These are phyloP conservation scores for Perilla frutescens DNA, from an alignment of 257 asterid genomes.

Conservation along the genomic window DNA sequence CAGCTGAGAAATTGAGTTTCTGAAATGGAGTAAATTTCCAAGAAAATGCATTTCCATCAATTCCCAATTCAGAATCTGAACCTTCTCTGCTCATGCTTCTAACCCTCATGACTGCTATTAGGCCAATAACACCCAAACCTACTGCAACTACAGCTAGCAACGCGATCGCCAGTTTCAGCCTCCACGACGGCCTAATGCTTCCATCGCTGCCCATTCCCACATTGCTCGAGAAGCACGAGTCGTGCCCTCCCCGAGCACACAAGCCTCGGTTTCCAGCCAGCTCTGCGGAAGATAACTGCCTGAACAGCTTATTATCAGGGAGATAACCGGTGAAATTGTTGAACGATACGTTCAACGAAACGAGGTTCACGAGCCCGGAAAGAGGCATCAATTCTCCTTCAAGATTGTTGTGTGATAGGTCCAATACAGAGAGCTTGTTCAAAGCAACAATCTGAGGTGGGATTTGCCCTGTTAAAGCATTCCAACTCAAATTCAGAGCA, in stretches of 20 bases:
- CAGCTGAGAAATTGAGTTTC: slow-evolving; percentile 63
- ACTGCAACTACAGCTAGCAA: slow-evolving; percentile 50
- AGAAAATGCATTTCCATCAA: slow-evolving; percentile 40
- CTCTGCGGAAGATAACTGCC: slow-evolving; percentile 69
- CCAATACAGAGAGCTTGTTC: slow-evolving; percentile 67
- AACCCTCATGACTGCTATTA: slow-evolving; percentile 58
- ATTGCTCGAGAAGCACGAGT: slow-evolving; percentile 61
- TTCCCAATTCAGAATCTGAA: slow-evolving; percentile 60
- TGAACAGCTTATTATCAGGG: slow-evolving; percentile 77
- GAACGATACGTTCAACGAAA: slow-evolving; percentile 71
- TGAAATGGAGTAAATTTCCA: slow-evolving; percentile 87
- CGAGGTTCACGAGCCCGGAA: slow-evolving; percentile 70
- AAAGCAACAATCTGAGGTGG: slow-evolving; percentile 66
- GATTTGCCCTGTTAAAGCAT: slow-evolving; percentile 62
- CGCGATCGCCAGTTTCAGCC: slow-evolving; percentile 64
- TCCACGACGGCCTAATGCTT: slow-evolving; percentile 49
- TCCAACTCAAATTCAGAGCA: slow-evolving; percentile 82
- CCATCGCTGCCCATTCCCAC: slow-evolving; percentile 36
- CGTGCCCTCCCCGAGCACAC: slow-evolving; percentile 63
- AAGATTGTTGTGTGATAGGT: slow-evolving; percentile 74
- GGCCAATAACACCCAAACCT: slow-evolving; percentile 62
- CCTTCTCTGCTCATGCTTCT: slow-evolving; percentile 54
- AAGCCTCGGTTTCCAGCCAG: slow-evolving; percentile 67
- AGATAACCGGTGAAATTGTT: slow-evolving; percentile 80
- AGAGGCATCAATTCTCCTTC: slow-evolving; percentile 66